Base-by-base conservation (phyloP, 225 moss, liverwort and hornwort species). In the Marchantia paleacea region DNA sequence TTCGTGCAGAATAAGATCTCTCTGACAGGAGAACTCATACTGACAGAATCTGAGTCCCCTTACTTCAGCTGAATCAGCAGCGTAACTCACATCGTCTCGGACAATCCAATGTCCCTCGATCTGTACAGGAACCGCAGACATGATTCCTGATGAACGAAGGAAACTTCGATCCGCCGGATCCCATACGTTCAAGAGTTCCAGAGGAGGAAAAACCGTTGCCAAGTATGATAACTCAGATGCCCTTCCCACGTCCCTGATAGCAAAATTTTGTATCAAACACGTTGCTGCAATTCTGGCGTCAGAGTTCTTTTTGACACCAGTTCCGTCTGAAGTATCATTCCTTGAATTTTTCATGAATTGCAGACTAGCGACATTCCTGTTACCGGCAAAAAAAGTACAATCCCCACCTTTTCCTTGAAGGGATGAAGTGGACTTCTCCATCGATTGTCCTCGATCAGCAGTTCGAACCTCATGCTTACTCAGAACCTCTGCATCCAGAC, bases 141-240 rank as follows among this genome's bases (percentile, higher is more conserved):
- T 73, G 12, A 73, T 54, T 13, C 73, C 73, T 8, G 51, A 51
- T 14, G n/a, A 3, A 25, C 24, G 26, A 0, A 52, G 51, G 0
- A 53, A 52, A 19, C n/a, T 48, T 53, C 52, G 7, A 9, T 53
- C 73, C 26, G 19, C 73, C 22, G 18, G 24, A 13, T 73, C 52
- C 73, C 73, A 53, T 53, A 53, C 24, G 7, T 53, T n/a, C 26
- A 14, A 26, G 2, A 22, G 54, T 26, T 52, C 22, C 9, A 73
- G 48, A 7, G 73, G 73, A 73, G 73, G 52, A 22, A 73, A 73
- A 26, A 24, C 52, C 25, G 22, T 73, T 12, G 73, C 73, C 51
- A 73, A 19, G 31, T 73, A 73, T 73, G 73, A 7, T n/a, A 73
- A 10, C n/a, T 73, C 73, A 26, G 73, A 25, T 25, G 24, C 4